Evolutionary conservation across 495 filamentous ascomycete species (phyloP).

Genomic region (Penicillium verhagenii): DNA sequence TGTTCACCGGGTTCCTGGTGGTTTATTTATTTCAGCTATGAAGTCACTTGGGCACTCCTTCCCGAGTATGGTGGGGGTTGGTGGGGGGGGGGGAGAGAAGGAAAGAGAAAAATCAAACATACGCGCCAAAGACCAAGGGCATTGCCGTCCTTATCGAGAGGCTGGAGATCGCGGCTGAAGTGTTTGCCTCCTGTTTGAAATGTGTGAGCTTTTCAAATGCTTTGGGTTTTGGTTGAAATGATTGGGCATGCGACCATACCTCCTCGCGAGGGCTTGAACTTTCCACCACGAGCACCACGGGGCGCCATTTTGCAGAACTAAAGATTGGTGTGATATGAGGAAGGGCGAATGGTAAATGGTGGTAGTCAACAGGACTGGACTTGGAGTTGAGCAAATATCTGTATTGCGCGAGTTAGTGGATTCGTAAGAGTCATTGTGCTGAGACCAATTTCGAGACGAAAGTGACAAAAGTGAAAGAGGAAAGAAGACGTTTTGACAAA

Average conservation of each 20-base stretch:
- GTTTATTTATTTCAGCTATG: neutral
- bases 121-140: slow-evolving; percentile 74
- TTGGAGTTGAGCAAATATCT: neutral
- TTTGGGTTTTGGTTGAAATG: neutral
- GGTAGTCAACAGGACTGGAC: neutral
- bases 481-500: no score
- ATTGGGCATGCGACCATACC: slow-evolving; percentile 52
- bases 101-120: slow-evolving; percentile 22
- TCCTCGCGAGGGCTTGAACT: slow-evolving; percentile 92
- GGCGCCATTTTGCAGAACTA: slow-evolving; percentile 36
- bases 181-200: slow-evolving; percentile 77
- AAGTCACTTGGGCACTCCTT: neutral
- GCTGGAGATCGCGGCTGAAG: slow-evolving; percentile 85
- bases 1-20: slow-evolving; percentile 49
- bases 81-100: neutral
- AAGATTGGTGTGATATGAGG: neutral
- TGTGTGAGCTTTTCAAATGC: neutral
- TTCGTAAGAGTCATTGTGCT: neutral
- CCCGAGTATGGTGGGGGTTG: neutral
- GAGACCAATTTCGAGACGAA: neutral
- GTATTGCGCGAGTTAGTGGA: neutral
- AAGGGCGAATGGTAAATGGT: neutral
- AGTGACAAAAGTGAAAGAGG: no score
- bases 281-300: slow-evolving; percentile 72
- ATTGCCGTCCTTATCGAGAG: slow-evolving; percentile 82